Conservation (phyloP, 345 rosid genomes). For the Syzygium oleosum region DNA sequence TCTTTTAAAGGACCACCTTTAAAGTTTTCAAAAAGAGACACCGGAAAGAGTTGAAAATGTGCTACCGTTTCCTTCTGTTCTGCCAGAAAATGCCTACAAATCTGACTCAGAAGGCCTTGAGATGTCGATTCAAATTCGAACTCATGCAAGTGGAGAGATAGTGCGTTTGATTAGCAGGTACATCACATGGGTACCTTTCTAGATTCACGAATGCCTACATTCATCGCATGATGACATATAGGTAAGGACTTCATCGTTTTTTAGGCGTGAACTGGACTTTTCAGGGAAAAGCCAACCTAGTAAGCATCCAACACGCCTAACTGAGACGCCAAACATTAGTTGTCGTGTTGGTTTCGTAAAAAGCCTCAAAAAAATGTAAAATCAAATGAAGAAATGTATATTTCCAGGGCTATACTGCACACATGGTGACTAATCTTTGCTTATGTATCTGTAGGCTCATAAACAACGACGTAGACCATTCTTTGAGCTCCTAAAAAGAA, state of each 20-base stretch:
- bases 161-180: neutral
- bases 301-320: neutral
- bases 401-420: neutral
- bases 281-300: neutral
- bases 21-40: neutral
- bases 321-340: neutral
- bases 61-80: neutral
- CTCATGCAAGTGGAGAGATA: neutral
- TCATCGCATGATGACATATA: neutral
- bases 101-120: neutral
- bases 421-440: neutral
- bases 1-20: neutral
- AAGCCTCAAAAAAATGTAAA: neutral
- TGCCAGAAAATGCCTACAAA: neutral
- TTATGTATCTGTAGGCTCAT: neutral
- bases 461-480: too few relatives aligned
- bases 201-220: neutral
- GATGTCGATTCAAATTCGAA: neutral
- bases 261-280: neutral
- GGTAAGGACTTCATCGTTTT: neutral
- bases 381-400: neutral
- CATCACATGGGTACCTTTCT: neutral
- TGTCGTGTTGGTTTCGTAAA: neutral
- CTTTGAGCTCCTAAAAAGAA: too few relatives aligned
- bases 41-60: neutral